Evolutionary conservation across 768 basidiomycete species (phyloP).

Genomic region (Pleurotus cornucopiae): DNA sequence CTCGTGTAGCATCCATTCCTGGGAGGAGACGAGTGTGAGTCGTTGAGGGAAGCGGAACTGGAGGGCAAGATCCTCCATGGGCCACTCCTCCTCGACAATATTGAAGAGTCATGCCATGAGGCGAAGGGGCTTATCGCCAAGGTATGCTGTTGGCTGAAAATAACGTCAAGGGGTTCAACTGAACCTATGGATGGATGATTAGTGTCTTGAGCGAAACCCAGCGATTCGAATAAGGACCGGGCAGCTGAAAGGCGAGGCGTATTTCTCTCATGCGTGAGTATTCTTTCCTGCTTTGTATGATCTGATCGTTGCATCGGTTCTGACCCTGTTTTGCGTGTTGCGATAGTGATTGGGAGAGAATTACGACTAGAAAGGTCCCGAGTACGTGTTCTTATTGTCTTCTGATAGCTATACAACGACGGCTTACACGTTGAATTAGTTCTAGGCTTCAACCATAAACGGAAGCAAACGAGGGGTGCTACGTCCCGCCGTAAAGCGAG

Average conservation of each 20-base stretch:
- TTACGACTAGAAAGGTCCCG: neutral
- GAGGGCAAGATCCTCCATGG: constrained; percentile 28
- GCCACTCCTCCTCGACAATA: constrained; percentile 21
- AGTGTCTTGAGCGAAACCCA: constrained; percentile 60
- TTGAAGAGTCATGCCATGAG: constrained; percentile 23
- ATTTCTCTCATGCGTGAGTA: constrained; percentile 46
- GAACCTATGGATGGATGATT: constrained; percentile 5
- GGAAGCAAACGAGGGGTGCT: neutral
- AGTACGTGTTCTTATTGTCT: neutral
- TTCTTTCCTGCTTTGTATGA: constrained; percentile 5
- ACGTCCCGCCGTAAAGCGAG: too few relatives aligned
- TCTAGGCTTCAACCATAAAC: neutral
- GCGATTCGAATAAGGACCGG: constrained; percentile 35
- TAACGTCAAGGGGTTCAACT: neutral
- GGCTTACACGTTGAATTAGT: neutral
- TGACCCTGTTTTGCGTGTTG: neutral
- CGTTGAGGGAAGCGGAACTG: constrained; percentile 23
- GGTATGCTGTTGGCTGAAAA: constrained; percentile 23
- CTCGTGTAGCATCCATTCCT: constrained; percentile 36
- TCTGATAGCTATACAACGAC: neutral
- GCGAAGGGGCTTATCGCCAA: constrained; percentile 41
- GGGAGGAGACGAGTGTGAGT: constrained; percentile 12
- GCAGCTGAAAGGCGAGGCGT: constrained; percentile 41
- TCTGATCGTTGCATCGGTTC: neutral
- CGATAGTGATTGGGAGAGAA: neutral